Percentiles rank a stretch among this genome's conserved stretches.
Evolutionary conservation across 108 stramenopile genomes (phyloP).

Genomic region (Pseudonitzschia delicatissima): DNA sequence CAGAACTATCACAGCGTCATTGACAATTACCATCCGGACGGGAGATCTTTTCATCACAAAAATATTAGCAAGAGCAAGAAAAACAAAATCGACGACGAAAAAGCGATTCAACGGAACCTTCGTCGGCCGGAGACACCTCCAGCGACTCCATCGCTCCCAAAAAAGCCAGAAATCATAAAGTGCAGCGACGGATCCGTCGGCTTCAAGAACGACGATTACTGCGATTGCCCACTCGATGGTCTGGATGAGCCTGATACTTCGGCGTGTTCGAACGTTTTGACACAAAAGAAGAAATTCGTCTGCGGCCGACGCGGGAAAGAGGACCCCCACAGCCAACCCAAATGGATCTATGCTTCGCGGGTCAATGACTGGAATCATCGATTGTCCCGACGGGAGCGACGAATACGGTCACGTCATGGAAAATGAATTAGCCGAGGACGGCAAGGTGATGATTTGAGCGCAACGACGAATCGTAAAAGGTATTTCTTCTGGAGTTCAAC

Average conservation of each 20-base stretch:
- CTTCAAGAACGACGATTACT: conserved; percentile 70
- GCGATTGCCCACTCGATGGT: conserved; percentile 67
- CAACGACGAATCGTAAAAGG: too few relatives aligned
- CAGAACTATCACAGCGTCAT: conserved; percentile 27
- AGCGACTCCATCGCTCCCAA: background rate
- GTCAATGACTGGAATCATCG: conserved; percentile 60
- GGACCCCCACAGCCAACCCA: background rate
- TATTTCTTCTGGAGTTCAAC: too few relatives aligned
- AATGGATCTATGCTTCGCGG: conserved; percentile 50
- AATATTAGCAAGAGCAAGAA: background rate
- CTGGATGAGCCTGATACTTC: conserved; percentile 65
- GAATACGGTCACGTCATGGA: conserved; percentile 28
- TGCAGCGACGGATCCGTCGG: conserved; percentile 33
- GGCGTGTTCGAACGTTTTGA: conserved; percentile 58
- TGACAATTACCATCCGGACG: conserved; percentile 1
- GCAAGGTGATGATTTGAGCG: too few relatives aligned
- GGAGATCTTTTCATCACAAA: background rate
- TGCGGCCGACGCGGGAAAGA: conserved; percentile 23
- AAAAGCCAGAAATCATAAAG: conserved; percentile 5
- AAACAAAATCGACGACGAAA: background rate
- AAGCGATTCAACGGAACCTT: background rate
- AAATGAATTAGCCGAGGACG: too few relatives aligned
- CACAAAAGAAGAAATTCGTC: conserved; percentile 42
- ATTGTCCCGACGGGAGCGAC: conserved; percentile 69
- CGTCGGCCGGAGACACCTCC: background rate